Evolutionary conservation across 805 yeast genomes (phyloP).

Genomic region (Candida broadrunensis): DNA sequence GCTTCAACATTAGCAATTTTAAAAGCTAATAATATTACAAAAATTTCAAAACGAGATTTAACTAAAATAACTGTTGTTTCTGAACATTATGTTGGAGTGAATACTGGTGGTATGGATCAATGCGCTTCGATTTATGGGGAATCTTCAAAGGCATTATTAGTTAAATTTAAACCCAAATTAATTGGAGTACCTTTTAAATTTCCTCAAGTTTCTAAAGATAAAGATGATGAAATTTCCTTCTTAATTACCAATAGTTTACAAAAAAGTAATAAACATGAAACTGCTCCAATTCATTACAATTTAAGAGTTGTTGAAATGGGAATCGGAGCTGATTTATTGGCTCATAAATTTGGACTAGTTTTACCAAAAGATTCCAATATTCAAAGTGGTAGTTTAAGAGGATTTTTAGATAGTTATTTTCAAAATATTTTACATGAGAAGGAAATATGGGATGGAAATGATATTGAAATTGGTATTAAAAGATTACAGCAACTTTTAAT

Average conservation of each 20-base stretch:
- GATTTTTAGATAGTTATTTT: constrained; percentile 55
- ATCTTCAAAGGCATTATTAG: constrained; percentile 52
- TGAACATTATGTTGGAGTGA: constrained; percentile 71
- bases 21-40: constrained; percentile 44
- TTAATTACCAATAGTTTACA: constrained; percentile 64
- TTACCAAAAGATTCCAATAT: constrained; percentile 50
- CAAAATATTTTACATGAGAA: constrained; percentile 23
- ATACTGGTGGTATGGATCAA: constrained; percentile 81
- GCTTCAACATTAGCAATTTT: constrained; percentile 58
- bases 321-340: constrained; percentile 61
- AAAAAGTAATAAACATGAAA: constrained; percentile 62
- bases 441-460: constrained; percentile 42
- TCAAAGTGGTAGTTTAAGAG: constrained; percentile 58
- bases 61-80: constrained; percentile 60
- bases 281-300: constrained; percentile 69
- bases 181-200: constrained; percentile 52
- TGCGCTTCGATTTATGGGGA: constrained; percentile 68
- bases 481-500: constrained; percentile 40
- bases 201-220: constrained; percentile 40
- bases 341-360: constrained; percentile 43
- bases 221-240: constrained; percentile 45
- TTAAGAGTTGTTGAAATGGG: constrained; percentile 71
- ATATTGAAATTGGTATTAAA: constrained; percentile 38
- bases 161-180: constrained; percentile 59
- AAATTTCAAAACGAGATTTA: constrained; percentile 48